phyloP scores from a whole-genome alignment of 495 filamentous ascomycete species.

The Hypoxylon fragiforme region DNA sequence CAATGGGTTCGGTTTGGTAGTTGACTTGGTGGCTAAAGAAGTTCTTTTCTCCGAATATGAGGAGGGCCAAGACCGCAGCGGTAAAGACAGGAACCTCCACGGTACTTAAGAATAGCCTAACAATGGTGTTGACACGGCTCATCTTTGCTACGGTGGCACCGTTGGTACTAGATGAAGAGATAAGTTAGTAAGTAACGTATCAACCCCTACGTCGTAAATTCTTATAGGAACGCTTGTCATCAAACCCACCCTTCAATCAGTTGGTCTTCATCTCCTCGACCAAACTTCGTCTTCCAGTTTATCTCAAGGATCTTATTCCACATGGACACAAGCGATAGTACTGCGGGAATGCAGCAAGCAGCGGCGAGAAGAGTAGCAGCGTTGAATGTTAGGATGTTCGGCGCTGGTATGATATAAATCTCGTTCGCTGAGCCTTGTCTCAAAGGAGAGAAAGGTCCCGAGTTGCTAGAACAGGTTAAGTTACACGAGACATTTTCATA shows the following conservation, averaged over 20 bases:
- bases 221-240: too few relatives aligned
- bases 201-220: too few relatives aligned
- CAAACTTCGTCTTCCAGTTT: slow-evolving; percentile 53
- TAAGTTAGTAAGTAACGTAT: background rate
- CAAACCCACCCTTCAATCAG: slow-evolving; percentile 44
- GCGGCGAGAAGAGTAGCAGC: slow-evolving; percentile 59
- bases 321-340: slow-evolving; percentile 59
- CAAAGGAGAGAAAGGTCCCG: slow-evolving; percentile 54
- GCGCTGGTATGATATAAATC: slow-evolving; percentile 60
- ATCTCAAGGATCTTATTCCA: slow-evolving; percentile 62
- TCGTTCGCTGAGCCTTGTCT: slow-evolving; percentile 53
- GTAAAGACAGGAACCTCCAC: slow-evolving; percentile 58
- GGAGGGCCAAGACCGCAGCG: slow-evolving; percentile 56
- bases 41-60: slow-evolving; percentile 61
- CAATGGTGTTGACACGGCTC: slow-evolving; percentile 48
- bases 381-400: slow-evolving; percentile 53
- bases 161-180: slow-evolving; percentile 45
- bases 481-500: slow-evolving; percentile 43
- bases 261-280: slow-evolving; percentile 40
- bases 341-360: slow-evolving; percentile 61
- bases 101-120: slow-evolving; percentile 49
- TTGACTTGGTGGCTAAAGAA: slow-evolving; percentile 55
- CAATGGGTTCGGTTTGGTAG: slow-evolving; percentile 60
- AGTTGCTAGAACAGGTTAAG: slow-evolving; percentile 44
- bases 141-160: slow-evolving; percentile 55